phyloP scores from a whole-genome alignment of 2,329 filamentous ascomycete species.

The Aaosphaeria arxii region DNA sequence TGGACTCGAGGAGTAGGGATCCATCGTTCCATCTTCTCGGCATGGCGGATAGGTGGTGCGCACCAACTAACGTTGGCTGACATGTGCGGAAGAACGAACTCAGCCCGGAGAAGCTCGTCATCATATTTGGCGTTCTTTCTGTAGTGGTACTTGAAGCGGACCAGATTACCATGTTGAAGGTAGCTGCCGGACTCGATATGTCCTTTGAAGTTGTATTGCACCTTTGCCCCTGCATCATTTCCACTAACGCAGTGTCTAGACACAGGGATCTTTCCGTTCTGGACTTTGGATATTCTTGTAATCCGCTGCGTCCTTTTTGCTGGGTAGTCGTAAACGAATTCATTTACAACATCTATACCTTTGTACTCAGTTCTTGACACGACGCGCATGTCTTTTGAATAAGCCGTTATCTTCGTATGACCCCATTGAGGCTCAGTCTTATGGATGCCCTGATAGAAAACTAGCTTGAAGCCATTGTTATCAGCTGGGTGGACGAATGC shows the following conservation, averaged over 20 bases:
- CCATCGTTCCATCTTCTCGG: conserved; percentile 53
- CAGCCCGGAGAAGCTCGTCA: conserved; percentile 55
- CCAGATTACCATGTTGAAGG: conserved; percentile 50
- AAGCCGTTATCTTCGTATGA: conserved; percentile 48
- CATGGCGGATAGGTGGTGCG: conserved; percentile 48
- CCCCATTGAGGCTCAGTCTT: conserved; percentile 45
- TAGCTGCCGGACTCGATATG: conserved; percentile 54
- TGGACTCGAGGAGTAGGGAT: conserved; percentile 55
- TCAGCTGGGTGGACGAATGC: conserved; percentile 45
- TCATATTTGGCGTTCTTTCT: conserved; percentile 53
- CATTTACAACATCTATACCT: conserved; percentile 43
- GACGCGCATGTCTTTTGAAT: conserved; percentile 47
- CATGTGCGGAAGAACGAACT: conserved; percentile 54
- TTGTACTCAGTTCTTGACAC: conserved; percentile 44
- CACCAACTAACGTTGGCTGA: conserved; percentile 55
- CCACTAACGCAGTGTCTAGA: conserved; percentile 47
- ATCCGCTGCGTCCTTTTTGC: conserved; percentile 24
- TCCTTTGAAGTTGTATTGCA: conserved; percentile 53
- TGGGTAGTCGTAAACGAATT: conserved; percentile 51
- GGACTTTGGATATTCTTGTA: conserved; percentile 38
- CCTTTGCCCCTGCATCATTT: conserved; percentile 43
- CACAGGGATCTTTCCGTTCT: conserved; percentile 35
- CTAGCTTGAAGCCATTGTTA: conserved; percentile 35
- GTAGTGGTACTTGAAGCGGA: conserved; percentile 55
- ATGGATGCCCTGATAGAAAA: conserved; percentile 35